Percentiles rank a stretch among this genome's conserved stretches.
phyloP scores from a whole-genome alignment of 1,284 basidiomycete genomes.

The Marasmius fiardii region DNA sequence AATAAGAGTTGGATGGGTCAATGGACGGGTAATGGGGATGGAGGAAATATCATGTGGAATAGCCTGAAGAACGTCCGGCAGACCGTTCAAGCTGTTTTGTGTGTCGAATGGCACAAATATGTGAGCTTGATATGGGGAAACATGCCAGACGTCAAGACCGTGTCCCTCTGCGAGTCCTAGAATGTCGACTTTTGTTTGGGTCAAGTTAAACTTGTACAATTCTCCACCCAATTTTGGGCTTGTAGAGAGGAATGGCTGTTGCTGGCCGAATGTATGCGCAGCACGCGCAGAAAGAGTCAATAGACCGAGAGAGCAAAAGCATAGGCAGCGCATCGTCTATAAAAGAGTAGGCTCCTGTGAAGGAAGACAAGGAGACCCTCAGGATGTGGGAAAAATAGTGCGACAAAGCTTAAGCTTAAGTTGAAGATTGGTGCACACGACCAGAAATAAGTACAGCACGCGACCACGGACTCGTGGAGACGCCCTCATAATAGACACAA shows the following conservation, averaged over 20 bases:
- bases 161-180: constrained; percentile 1
- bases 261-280: background rate
- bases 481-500: no score
- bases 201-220: background rate
- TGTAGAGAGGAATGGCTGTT: background rate
- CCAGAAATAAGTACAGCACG: no score
- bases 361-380: background rate
- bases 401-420: no score
- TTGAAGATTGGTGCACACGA: no score
- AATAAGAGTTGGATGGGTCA: background rate
- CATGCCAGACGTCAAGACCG: constrained; percentile 40
- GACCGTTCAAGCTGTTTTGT: background rate
- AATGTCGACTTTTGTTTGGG: background rate
- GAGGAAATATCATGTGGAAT: constrained; percentile 23
- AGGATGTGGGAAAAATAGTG: background rate
- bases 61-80: constrained; percentile 21
- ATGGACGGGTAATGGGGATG: background rate
- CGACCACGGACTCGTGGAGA: no score
- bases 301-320: background rate
- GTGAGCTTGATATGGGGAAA: constrained; percentile 31
- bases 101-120: constrained; percentile 29
- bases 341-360: background rate
- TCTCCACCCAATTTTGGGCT: background rate
- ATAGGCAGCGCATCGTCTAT: background rate
- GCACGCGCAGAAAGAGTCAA: background rate